Evolutionary conservation across 2,329 filamentous ascomycete species (phyloP), one percentile per base, ranked within the genome.

Genomic region (Pestalotiopsis sp.): DNA sequence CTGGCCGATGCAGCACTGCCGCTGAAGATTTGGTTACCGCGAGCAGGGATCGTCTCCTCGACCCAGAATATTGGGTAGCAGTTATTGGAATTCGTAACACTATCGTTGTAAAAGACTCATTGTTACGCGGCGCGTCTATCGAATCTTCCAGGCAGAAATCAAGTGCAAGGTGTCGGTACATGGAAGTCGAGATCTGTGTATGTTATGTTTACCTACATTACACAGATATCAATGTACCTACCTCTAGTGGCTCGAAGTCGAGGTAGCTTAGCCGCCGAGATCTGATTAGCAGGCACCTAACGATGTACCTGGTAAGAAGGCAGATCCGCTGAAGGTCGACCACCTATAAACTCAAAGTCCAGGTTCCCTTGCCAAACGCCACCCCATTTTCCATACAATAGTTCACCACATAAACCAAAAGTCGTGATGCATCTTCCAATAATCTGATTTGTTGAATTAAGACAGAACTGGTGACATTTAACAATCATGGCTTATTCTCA

Each of bases 11-110:
- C 38, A 65, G 39, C 17, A 31, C 14, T 38, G 25, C 20, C 61
- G 61, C 31, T 66, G 63, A 56, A 66, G 63, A 58, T 57, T 36
- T 66, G 45, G 31, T 57, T 66, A 45, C 63, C 63, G 14, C 61
- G 23, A 49, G 12, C 61, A 64, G 39, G 61, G 38, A 36, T 27
- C 9, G 61, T n/a, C 11, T 27, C 14, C 36, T 49, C n/a, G 14
- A 64, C 7, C 31, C 23, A 17, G 61, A 25, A 49, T 12, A 27
- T 12, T 25, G 14, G 31, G 62, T 56, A 20, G 12, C 11, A n/a
- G 25, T 31, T n/a, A 27, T 13, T 36, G 23, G 31, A 36, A 25
- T 66, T 57, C 25, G 41, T 23, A 56, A 36, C 45, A 52, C 63
- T 23, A 66, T 45, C 27, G 45, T 57, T 66, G 17, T 39, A 38